Evolutionary conservation across 306 rosid species (phyloP).

Genomic region (Betula pendula): DNA sequence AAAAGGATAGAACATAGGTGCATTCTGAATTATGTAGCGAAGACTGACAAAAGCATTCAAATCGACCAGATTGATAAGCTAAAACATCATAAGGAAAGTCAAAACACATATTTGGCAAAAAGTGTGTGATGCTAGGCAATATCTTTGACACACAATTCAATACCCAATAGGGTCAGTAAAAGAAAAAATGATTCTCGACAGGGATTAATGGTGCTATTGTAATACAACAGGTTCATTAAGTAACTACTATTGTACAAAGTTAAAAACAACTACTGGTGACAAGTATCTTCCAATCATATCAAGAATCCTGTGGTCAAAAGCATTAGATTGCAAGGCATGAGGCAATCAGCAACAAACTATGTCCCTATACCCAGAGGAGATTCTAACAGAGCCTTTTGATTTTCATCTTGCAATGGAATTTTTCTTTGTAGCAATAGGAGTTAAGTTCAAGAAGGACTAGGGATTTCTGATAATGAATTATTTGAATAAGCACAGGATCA

Average conservation of each 20-base stretch:
- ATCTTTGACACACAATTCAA: constrained; percentile 15
- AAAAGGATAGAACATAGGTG: constrained; percentile 15
- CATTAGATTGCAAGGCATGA: background rate
- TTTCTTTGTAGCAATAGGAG: background rate
- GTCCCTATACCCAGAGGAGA: background rate
- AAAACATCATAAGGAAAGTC: constrained; percentile 4
- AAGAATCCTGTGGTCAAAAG: background rate
- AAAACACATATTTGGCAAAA: constrained; percentile 8
- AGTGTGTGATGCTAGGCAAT: background rate
- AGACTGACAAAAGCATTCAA: background rate
- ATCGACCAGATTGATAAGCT: background rate
- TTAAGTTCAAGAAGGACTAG: background rate
- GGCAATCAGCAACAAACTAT: background rate
- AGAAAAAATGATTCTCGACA: background rate
- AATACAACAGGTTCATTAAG: background rate
- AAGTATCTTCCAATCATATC: background rate
- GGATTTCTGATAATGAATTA: background rate
- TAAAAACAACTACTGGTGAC: background rate
- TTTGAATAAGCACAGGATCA: background rate
- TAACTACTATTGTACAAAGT: background rate
- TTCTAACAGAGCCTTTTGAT: background rate
- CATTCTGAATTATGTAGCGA: constrained; percentile 7
- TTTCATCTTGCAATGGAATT: background rate
- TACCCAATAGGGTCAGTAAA: background rate
- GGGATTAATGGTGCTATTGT: background rate